Percentiles rank a stretch among this genome's conserved stretches.
These are phyloP conservation scores for Venturiaceae sp. DNA, from an alignment of 2,329 filamentous ascomycete species.

Conservation along the genomic window DNA sequence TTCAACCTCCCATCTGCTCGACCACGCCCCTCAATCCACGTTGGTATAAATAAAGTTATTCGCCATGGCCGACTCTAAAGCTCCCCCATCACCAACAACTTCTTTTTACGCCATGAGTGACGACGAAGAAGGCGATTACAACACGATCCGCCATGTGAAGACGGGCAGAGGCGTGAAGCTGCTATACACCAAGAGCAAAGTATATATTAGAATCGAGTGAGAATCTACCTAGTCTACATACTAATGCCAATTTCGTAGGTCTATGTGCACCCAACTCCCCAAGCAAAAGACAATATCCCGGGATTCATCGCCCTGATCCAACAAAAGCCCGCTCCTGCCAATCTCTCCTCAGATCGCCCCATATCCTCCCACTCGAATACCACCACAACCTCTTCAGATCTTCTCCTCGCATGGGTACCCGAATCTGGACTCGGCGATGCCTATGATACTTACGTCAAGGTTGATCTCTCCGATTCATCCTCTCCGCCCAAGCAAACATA, in stretches of 20 bases:
- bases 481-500: conserved; percentile 78
- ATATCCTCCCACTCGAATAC: conserved; percentile 32
- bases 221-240: background rate
- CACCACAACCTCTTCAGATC: conserved; percentile 49
- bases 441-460: conserved; percentile 86
- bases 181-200: conserved; percentile 94
- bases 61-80: background rate
- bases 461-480: conserved; percentile 75
- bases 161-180: conserved; percentile 82
- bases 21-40: no score
- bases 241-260: conserved; percentile 45
- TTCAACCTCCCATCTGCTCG: no score
- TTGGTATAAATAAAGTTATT: no score
- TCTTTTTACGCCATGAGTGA: conserved; percentile 96
- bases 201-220: conserved; percentile 21
- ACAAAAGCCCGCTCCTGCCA: conserved; percentile 49
- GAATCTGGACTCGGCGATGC: conserved; percentile 72
- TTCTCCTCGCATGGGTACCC: conserved; percentile 87
- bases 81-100: conserved; percentile 61
- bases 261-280: conserved; percentile 90
- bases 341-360: conserved; percentile 16
- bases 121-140: conserved; percentile 90
- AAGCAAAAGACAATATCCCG: conserved; percentile 88
- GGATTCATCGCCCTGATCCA: conserved; percentile 91
- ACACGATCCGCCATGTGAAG: conserved; percentile 75